Evolutionary conservation across 495 filamentous ascomycete species (phyloP).

Genomic region (Bathelium albidoporum): DNA sequence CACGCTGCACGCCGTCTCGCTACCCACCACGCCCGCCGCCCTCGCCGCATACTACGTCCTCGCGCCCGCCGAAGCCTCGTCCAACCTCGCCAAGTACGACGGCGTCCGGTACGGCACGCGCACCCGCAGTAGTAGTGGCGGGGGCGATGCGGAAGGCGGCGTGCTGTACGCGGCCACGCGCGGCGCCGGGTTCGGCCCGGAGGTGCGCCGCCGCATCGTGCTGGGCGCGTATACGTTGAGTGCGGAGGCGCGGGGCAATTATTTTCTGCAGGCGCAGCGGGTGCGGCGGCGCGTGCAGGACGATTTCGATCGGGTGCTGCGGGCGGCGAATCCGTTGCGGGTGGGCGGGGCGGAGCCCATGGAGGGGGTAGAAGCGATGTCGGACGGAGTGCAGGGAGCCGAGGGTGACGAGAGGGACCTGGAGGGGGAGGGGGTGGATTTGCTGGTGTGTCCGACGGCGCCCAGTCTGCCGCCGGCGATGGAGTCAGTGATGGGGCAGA

Average conservation of each 20-base stretch:
- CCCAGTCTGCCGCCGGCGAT: slow-evolving; percentile 65
- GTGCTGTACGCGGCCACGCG: slow-evolving; percentile 70
- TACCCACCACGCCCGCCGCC: slow-evolving; percentile 75
- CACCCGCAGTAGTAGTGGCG: slow-evolving; percentile 23
- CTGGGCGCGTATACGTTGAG: slow-evolving; percentile 86
- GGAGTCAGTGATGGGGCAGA: slow-evolving; percentile 31
- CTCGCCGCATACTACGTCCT: slow-evolving; percentile 91
- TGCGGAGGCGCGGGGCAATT: slow-evolving; percentile 86
- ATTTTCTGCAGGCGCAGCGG: slow-evolving; percentile 88
- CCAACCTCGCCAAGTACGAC: slow-evolving; percentile 96
- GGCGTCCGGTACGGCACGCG: slow-evolving; percentile 76
- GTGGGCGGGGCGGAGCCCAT: slow-evolving; percentile 20
- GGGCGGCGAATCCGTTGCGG: slow-evolving; percentile 52
- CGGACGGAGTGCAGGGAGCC: neutral
- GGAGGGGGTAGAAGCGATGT: neutral
- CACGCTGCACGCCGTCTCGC: slow-evolving; percentile 60
- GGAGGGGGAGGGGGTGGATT: slow-evolving; percentile 57
- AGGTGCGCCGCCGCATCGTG: slow-evolving; percentile 77
- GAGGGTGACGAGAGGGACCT: slow-evolving; percentile 29
- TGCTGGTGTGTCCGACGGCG: slow-evolving; percentile 79
- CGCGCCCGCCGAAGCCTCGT: slow-evolving; percentile 88
- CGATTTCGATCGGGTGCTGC: slow-evolving; percentile 78
- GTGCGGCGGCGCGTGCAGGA: slow-evolving; percentile 71
- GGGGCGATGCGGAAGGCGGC: slow-evolving; percentile 20
- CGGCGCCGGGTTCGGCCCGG: slow-evolving; percentile 62